These are phyloP conservation scores for Shiraia bambusicola DNA, from an alignment of 2,329 filamentous ascomycete species.

Conservation along the genomic window DNA sequence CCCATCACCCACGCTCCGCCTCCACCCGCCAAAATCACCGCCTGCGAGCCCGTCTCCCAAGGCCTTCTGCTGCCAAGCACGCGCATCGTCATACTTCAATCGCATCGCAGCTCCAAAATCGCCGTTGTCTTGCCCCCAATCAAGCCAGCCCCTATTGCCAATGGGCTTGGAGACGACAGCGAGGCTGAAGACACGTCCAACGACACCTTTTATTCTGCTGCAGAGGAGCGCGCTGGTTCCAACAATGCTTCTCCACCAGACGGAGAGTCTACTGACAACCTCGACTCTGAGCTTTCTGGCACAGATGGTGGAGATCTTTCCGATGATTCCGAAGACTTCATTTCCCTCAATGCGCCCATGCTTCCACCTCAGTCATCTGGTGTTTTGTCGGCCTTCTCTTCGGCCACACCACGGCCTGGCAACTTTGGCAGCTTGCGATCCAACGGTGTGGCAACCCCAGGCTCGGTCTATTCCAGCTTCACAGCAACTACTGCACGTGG, in stretches of 20 bases:
- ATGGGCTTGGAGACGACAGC: slow-evolving; percentile 60
- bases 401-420: slow-evolving; percentile 76
- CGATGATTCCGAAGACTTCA: slow-evolving; percentile 92
- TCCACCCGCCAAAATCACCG: slow-evolving; percentile 80
- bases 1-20: slow-evolving; percentile 82
- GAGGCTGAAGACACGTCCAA: slow-evolving; percentile 87
- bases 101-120: slow-evolving; percentile 57
- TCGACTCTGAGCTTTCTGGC: slow-evolving; percentile 62
- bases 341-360: slow-evolving; percentile 79
- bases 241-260: slow-evolving; percentile 43
- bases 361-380: slow-evolving; percentile 77
- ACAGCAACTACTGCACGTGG: slow-evolving; percentile 81
- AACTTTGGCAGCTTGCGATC: slow-evolving; percentile 67
- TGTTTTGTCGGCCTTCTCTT: slow-evolving; percentile 74
- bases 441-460: slow-evolving; percentile 78
- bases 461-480: slow-evolving; percentile 85
- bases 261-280: slow-evolving; percentile 47
- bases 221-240: slow-evolving; percentile 64
- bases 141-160: slow-evolving; percentile 57
- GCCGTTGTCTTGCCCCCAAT: slow-evolving; percentile 43
- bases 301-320: slow-evolving; percentile 75
- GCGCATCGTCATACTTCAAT: slow-evolving; percentile 76
- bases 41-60: slow-evolving; percentile 94
- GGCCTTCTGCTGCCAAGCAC: slow-evolving; percentile 76
- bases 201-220: slow-evolving; percentile 90